Evolutionary conservation across 2,329 filamentous ascomycete species (phyloP).

Genomic region (Pseudogymnoascus sp.): DNA sequence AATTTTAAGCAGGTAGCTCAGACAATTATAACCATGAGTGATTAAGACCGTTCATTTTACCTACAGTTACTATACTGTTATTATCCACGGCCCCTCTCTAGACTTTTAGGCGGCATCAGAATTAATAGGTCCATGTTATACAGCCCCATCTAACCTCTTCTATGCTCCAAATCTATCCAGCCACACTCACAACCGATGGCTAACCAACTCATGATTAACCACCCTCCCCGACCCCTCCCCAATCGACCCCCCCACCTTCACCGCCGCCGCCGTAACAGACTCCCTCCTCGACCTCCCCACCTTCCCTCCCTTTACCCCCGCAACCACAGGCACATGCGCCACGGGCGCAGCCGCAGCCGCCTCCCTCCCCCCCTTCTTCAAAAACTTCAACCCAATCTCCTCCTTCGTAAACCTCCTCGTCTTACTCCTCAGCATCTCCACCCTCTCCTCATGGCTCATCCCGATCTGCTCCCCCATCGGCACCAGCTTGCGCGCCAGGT

Average conservation of each 20-base stretch:
- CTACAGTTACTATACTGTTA: background rate
- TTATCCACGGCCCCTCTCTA: background rate
- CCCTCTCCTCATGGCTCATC: constrained; percentile 56
- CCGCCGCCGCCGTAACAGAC: background rate
- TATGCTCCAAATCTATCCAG: background rate
- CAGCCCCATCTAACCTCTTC: background rate
- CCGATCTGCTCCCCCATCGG: constrained; percentile 64
- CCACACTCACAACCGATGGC: background rate
- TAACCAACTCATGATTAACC: constrained; percentile 1
- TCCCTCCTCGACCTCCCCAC: background rate
- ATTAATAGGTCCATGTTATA: background rate
- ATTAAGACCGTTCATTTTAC: background rate
- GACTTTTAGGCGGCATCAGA: background rate
- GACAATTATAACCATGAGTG: constrained; percentile 41
- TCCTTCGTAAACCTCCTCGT: constrained; percentile 58
- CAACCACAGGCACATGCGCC: background rate
- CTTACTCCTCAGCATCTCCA: constrained; percentile 53
- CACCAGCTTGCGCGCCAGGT: constrained; percentile 61
- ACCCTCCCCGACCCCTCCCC: background rate
- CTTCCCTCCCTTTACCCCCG: background rate
- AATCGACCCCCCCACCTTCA: background rate
- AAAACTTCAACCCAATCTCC: constrained; percentile 53
- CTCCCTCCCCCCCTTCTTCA: background rate
- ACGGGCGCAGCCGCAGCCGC: background rate
- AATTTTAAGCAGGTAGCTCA: background rate